phyloP scores from a whole-genome alignment of 2,329 filamentous ascomycete species.

The Trichoderma arundinaceum region DNA sequence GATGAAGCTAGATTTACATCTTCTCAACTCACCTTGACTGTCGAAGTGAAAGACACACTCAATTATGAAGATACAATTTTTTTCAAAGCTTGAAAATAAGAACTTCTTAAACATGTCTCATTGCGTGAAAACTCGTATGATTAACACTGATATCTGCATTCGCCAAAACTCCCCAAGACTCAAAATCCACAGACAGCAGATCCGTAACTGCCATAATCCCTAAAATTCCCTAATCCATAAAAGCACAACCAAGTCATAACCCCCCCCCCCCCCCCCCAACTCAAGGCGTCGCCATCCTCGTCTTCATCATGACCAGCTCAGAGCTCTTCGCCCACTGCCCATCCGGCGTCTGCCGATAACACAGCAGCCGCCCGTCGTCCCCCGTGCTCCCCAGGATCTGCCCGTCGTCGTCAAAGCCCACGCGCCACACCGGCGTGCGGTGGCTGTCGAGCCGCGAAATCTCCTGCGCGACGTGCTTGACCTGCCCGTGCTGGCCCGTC shows the following conservation, averaged over 20 bases:
- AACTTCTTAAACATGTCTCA: background rate
- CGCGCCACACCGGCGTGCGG: slow-evolving; percentile 74
- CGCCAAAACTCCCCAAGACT: background rate
- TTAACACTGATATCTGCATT: background rate
- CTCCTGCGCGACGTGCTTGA: slow-evolving; percentile 67
- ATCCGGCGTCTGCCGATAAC: slow-evolving; percentile 64
- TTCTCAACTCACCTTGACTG: background rate
- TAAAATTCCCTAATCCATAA: no score
- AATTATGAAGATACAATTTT: slow-evolving; percentile 4
- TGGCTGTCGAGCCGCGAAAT: slow-evolving; percentile 71
- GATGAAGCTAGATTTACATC: slow-evolving; percentile 6
- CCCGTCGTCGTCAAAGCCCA: slow-evolving; percentile 72
- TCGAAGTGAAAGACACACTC: slow-evolving; percentile 2
- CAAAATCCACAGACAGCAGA: background rate
- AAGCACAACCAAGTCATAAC: background rate
- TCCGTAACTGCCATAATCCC: no score
- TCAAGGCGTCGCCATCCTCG: slow-evolving; percentile 56
- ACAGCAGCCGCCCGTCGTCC: slow-evolving; percentile 72
- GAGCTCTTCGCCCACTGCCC: slow-evolving; percentile 65
- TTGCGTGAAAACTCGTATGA: background rate
- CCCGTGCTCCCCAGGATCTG: slow-evolving; percentile 77
- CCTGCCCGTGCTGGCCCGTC: slow-evolving; percentile 66
- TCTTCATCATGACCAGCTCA: slow-evolving; percentile 63
- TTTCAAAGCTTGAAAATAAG: background rate
- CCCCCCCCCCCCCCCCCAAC: background rate